phyloP scores from a whole-genome alignment of 352 stramenopile genomes.

The Phytophthora syringae region DNA sequence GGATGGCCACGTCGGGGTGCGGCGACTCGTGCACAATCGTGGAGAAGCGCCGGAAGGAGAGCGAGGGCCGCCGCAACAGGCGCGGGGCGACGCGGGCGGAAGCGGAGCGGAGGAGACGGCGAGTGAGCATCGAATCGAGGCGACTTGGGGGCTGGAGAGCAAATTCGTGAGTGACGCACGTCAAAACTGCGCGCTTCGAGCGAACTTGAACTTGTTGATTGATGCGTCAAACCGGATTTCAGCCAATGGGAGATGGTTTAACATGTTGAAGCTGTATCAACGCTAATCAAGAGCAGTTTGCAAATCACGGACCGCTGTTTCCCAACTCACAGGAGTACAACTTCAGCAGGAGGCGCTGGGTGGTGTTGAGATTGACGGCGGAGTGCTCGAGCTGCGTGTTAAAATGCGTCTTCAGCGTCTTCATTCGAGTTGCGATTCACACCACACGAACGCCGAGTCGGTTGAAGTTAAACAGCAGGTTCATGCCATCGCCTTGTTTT shows the following conservation, averaged over 20 bases:
- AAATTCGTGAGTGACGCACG: constrained; percentile 28
- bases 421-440: too few relatives aligned
- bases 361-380: neutral
- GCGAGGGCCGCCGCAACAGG: constrained; percentile 1
- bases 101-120: constrained; percentile 26
- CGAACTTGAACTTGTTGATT: constrained; percentile 24
- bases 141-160: constrained; percentile 1
- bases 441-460: too few relatives aligned
- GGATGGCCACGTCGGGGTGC: constrained; percentile 55
- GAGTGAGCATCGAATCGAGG: constrained; percentile 36
- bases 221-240: constrained; percentile 2
- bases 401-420: neutral
- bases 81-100: constrained; percentile 15
- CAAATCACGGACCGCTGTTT: too few relatives aligned
- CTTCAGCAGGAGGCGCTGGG: too few relatives aligned
- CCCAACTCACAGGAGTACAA: too few relatives aligned
- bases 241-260: constrained; percentile 18
- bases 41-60: constrained; percentile 39
- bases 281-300: neutral
- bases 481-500: constrained; percentile 17
- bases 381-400: neutral
- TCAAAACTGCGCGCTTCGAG: neutral
- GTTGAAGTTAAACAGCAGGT: constrained; percentile 10
- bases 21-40: constrained; percentile 68
- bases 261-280: neutral